Evolutionary conservation across 2,329 filamentous ascomycete genomes (phyloP), one percentile per base, ranked within the genome.

Genomic region (Aspergillus jensenii): DNA sequence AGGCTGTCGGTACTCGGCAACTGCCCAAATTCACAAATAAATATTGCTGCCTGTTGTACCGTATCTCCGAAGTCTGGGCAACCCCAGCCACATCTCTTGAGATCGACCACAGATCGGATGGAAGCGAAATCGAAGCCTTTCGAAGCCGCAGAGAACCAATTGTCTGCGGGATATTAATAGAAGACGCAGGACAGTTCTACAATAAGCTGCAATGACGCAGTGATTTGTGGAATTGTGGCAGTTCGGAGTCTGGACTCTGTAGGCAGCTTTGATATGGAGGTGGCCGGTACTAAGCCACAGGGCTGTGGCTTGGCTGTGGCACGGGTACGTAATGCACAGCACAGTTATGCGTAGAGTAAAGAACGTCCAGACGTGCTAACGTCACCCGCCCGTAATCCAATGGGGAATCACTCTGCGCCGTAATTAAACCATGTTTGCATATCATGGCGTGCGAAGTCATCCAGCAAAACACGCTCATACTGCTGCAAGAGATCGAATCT

Each of bases 1-100:
- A 40, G 52, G 52, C 52, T 54, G 23, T 17, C 53, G 45, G 53
- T 35, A 44, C 2, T 45, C 53, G 45, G 53, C 53, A 55, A 37
- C 19, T 25, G 31, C 12, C 33, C 50, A 21, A 19, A 27, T 11
- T n/a, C 19, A 35, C 23, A 6, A 52, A n/a, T 41, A 12, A 55
- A 55, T 50, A 14, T 55, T 25, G 53, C 41, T 55, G 53, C 53
- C 53, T 55, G 53, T 12, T 50, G 37, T 15, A 25, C 14, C 19
- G 23, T 47, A 21, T 21, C 33, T 23, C 23, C 44, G 11, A 27
- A 27, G 19, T 45, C 51, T 39, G 15, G 49, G 27, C 49, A 15
- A 21, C 50, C 27, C 37, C 37, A 49, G 45, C 53, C 53, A 55
- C 45, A 19, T 23, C n/a, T 15, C 37, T 39, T 15, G 33, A 39